Evolutionary conservation across 306 rosid genomes (phyloP), one percentile per base, ranked within the genome.

Genomic region (Trichosanthes cucumerina): DNA sequence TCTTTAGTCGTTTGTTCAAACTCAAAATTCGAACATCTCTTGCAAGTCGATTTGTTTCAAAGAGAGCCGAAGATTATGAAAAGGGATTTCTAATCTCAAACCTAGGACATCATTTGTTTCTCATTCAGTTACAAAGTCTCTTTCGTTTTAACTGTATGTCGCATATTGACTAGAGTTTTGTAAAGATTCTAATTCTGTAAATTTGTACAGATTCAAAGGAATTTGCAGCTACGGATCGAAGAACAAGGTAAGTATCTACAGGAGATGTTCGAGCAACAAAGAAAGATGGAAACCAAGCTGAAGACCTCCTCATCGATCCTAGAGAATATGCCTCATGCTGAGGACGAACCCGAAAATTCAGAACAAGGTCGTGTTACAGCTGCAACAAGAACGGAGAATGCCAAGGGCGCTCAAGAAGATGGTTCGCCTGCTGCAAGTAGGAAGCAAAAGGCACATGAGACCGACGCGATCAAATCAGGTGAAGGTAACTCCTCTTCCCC

Each of bases 191-290:
- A 76, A 89, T 76, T 41, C 78, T 26, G 66, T 72, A 52, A 58
- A 47, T 34, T 4, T 74, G 77, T 54, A 47, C 88, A 95, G 99
- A 84, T 82, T 66, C 99, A 95, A 88, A 91, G 93, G 79, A 92
- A 85, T 63, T 81, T 95, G 86, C 99, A 95, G 86, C 82, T 92
- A 80, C 85, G 92, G 84, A 87, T 95, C 81, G 99, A 95, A 85
- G 85, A 86, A 82, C 99, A 95, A 84, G 97, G 91, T 64, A 91
- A 91, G 83, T 80, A 73, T 79, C 93, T 95, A 62, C 90, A 88
- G 77, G 80, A 83, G 92, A 95, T 95, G 91, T 87, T 92, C 81
- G 96, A 95, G 89, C 84, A 91, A 24, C 98, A 91, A 50, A 87
- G 80, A 78, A 88, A 81, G 78, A 89, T 87, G 80, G 92, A 83